Evolutionary conservation across 1,139 yeast genomes (phyloP).

Genomic region (Tardiomyces blankii): DNA sequence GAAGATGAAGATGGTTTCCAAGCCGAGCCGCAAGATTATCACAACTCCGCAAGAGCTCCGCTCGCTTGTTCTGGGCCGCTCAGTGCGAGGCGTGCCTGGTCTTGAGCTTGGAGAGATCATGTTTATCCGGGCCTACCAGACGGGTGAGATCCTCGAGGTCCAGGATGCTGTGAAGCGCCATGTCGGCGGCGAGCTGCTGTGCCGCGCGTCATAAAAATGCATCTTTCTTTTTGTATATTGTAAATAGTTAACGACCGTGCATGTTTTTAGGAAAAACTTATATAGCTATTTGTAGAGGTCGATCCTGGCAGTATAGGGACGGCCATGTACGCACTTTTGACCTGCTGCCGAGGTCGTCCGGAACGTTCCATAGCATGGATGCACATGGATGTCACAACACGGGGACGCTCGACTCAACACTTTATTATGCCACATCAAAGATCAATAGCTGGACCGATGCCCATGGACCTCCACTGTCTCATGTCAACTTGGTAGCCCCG

Average conservation of each 20-base stretch:
- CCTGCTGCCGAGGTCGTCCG: no score
- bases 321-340: no score
- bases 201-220: conserved; percentile 50
- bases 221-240: conserved; percentile 1
- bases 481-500: conserved; percentile 80
- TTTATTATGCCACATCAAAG: conserved; percentile 22
- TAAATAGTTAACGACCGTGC: conserved; percentile 4
- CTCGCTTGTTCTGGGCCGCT: conserved; percentile 64
- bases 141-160: conserved; percentile 51
- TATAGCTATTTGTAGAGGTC: no score
- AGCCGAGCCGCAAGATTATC: conserved; percentile 70
- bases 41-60: conserved; percentile 55
- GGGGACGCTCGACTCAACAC: no score
- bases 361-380: no score
- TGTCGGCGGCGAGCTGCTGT: conserved; percentile 66
- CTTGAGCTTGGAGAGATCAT: conserved; percentile 85
- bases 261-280: not conserved
- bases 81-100: conserved; percentile 67
- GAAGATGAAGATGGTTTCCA: conserved; percentile 63
- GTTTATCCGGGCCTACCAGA: conserved; percentile 39
- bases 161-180: conserved; percentile 78
- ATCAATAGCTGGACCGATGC: conserved; percentile 48
- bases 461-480: conserved; percentile 65
- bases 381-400: no score
- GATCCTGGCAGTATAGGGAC: no score